phyloP scores from a whole-genome alignment of 768 basidiomycete species.

The Suillus ampliporus region DNA sequence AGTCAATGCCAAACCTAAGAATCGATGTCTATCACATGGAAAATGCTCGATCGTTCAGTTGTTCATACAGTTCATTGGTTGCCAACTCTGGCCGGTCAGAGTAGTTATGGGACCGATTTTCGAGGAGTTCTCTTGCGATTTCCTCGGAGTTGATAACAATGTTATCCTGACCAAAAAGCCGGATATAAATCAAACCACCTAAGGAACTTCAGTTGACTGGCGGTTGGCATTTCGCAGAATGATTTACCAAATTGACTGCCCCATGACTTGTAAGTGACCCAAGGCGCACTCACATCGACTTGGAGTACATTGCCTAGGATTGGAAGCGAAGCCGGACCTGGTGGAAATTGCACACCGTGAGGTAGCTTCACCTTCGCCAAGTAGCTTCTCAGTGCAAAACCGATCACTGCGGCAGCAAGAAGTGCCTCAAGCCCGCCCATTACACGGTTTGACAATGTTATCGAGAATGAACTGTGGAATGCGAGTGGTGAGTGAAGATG shows the following conservation, averaged over 20 bases:
- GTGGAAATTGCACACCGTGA: background rate
- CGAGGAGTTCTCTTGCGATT: constrained; percentile 16
- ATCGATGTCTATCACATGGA: background rate
- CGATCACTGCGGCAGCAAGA: background rate
- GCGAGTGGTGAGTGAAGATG: background rate
- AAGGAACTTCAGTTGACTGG: constrained; percentile 1
- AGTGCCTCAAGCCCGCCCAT: background rate
- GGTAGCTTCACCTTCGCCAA: background rate
- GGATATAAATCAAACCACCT: constrained; percentile 13
- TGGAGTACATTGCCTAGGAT: background rate
- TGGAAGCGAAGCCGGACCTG: background rate
- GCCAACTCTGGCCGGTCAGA: constrained; percentile 14
- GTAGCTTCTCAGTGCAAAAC: background rate
- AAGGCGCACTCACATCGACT: background rate
- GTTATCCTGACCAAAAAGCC: constrained; percentile 13
- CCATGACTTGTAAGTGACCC: constrained; percentile 5
- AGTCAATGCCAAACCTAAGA: constrained; percentile 15
- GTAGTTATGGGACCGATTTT: constrained; percentile 16
- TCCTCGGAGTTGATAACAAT: constrained; percentile 20
- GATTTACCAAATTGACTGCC: background rate
- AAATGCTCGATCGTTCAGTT: background rate
- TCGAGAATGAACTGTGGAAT: background rate
- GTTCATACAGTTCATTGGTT: constrained; percentile 10
- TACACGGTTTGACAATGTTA: background rate
- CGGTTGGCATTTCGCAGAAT: background rate